These are phyloP conservation scores for Tillandsia fasciculata DNA, from an alignment of 176 grass and related monocot species.

Conservation along the genomic window DNA sequence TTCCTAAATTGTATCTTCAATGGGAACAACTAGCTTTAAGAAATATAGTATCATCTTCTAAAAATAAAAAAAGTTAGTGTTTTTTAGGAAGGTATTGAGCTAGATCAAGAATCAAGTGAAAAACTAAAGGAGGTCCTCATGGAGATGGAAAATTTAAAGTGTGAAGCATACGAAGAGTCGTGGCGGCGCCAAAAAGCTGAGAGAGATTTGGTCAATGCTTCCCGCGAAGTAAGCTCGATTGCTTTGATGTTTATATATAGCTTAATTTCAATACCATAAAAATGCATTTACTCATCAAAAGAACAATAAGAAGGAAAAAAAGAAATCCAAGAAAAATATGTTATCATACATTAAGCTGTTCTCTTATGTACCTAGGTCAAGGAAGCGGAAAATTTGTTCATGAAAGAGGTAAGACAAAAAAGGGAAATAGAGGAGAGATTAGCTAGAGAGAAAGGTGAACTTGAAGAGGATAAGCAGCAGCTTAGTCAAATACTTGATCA, in stretches of 20 bases:
- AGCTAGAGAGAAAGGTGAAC: constrained; percentile 30
- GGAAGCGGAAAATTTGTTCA: constrained; percentile 28
- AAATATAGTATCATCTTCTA: not conserved
- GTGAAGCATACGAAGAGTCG: constrained; percentile 49
- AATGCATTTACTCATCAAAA: not conserved
- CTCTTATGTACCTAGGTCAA: constrained; percentile 24
- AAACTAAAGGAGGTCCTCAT: constrained; percentile 30
- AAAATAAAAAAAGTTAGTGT: not conserved
- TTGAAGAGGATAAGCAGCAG: constrained; percentile 40
- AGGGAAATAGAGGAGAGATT: constrained; percentile 45
- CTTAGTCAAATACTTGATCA: constrained; percentile 30
- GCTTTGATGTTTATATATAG: not conserved
- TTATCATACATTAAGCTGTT: not conserved
- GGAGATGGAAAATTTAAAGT: constrained; percentile 40
- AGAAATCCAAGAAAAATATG: not conserved
- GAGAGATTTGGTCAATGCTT: constrained; percentile 35
- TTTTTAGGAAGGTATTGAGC: constrained; percentile 26
- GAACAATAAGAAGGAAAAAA: not conserved
- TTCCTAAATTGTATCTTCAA: no score
- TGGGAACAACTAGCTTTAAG: no score
- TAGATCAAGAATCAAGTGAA: constrained; percentile 26
- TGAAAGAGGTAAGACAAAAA: constrained; percentile 31
- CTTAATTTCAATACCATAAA: not conserved
- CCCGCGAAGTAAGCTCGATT: constrained; percentile 28
- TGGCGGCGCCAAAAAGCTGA: constrained; percentile 59